Evolutionary conservation across 1,139 yeast species (phyloP).

Genomic region (Candida sanyaensis): DNA sequence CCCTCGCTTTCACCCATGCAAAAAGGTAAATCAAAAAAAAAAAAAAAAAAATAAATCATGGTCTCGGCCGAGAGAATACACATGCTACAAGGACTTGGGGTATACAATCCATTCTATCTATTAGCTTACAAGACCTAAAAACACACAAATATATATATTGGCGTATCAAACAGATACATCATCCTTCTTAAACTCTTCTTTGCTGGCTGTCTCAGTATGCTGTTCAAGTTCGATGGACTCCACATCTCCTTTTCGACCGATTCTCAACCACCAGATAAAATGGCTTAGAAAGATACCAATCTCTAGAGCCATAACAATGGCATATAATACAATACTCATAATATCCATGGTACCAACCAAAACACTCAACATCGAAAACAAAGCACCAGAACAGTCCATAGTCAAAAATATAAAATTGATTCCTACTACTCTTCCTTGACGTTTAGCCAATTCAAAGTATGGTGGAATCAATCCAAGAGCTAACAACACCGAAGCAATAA

Average conservation of each 20-base stretch:
- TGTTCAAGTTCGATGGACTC: constrained; percentile 22
- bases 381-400: constrained; percentile 83
- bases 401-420: constrained; percentile 78
- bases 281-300: constrained; percentile 76
- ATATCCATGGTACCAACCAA: constrained; percentile 65
- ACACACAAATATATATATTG: neutral
- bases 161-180: neutral
- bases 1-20: too few relatives aligned
- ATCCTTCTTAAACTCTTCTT: neutral
- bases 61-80: constrained; percentile 5
- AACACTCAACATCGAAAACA: constrained; percentile 69
- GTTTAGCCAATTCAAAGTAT: constrained; percentile 76
- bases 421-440: constrained; percentile 84
- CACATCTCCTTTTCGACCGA: constrained; percentile 30
- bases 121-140: neutral
- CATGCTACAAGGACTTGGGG: neutral
- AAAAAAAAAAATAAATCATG: too few relatives aligned
- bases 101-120: neutral
- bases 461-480: constrained; percentile 87
- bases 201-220: neutral
- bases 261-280: constrained; percentile 66
- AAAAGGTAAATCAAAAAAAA: neutral
- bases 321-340: constrained; percentile 76
- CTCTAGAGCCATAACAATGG: constrained; percentile 71
- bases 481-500: constrained; percentile 72